A percentile compares a stretch with the other conserved stretches of the same genome.
Evolutionary conservation across 108 stramenopile species (phyloP).

Genomic region (Cyclotella sp.): DNA sequence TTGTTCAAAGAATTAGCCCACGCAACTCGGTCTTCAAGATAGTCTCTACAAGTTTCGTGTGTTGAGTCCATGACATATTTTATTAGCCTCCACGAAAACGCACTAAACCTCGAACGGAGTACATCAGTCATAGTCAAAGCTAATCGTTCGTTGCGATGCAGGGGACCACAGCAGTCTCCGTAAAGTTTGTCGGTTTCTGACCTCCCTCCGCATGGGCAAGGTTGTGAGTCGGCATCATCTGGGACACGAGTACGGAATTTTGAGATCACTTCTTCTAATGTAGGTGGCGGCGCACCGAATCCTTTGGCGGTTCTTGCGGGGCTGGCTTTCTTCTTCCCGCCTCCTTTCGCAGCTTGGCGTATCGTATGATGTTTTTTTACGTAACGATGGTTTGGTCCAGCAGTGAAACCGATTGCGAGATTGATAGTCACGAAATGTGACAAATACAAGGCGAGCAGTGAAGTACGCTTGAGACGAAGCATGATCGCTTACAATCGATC

Average conservation of each 20-base stretch:
- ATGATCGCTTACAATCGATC: no score
- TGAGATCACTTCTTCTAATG: conserved; percentile 53
- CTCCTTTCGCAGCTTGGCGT: background rate
- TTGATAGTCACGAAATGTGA: background rate
- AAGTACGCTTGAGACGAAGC: background rate
- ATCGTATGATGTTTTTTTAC: background rate
- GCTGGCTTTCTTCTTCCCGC: conserved; percentile 25
- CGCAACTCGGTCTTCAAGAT: conserved; percentile 54
- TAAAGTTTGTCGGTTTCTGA: conserved; percentile 39
- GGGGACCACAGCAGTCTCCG: conserved; percentile 65
- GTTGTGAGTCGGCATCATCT: conserved; percentile 43
- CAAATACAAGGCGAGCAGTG: background rate
- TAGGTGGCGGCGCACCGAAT: conserved; percentile 59
- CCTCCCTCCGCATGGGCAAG: conserved; percentile 62
- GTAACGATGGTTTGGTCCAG: background rate
- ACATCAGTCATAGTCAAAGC: conserved; percentile 53
- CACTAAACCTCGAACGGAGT: conserved; percentile 67
- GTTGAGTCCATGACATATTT: conserved; percentile 75
- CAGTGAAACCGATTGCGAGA: background rate
- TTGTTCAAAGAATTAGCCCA: conserved; percentile 82
- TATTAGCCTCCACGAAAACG: conserved; percentile 66
- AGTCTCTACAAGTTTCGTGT: conserved; percentile 69
- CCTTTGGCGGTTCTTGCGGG: conserved; percentile 51
- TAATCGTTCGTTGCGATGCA: conserved; percentile 42
- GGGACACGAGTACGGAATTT: conserved; percentile 69